Evolutionary conservation across 768 basidiomycete genomes (phyloP).

Genomic region (Sistotremastrum suecicum): DNA sequence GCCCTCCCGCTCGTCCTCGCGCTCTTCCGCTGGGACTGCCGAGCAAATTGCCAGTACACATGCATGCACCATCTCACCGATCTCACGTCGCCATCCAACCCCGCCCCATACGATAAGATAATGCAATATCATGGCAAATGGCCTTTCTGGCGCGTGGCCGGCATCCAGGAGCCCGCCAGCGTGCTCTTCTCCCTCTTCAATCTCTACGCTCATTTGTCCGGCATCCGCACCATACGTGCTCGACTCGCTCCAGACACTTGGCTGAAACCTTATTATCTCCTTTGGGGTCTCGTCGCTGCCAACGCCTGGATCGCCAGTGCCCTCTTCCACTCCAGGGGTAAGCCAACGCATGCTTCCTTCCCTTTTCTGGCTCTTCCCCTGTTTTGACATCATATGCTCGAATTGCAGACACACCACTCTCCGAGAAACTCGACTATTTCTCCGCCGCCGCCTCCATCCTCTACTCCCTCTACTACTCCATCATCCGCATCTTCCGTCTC

Average conservation of each 20-base stretch:
- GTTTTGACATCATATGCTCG: constrained; percentile 4
- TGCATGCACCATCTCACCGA: constrained; percentile 78
- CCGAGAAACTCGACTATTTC: constrained; percentile 92
- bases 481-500: constrained; percentile 63
- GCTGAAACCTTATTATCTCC: constrained; percentile 52
- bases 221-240: constrained; percentile 32
- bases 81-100: constrained; percentile 27
- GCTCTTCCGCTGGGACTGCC: constrained; percentile 76
- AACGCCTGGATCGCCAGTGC: constrained; percentile 91
- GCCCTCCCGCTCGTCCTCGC: constrained; percentile 40
- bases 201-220: constrained; percentile 56
- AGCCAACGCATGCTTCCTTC: constrained; percentile 11
- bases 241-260: constrained; percentile 44
- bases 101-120: constrained; percentile 14
- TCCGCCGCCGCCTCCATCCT: constrained; percentile 79
- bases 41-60: constrained; percentile 74
- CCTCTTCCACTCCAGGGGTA: constrained; percentile 88
- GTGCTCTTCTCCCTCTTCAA: constrained; percentile 86
- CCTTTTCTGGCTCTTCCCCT: background rate
- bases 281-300: constrained; percentile 56
- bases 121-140: constrained; percentile 93
- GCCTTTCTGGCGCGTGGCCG: constrained; percentile 83
- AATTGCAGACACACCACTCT: constrained; percentile 55
- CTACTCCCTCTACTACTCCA: constrained; percentile 64
- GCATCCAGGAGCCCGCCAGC: constrained; percentile 90